These are phyloP conservation scores for Xylariaceae sp. DNA, from an alignment of 2,329 filamentous ascomycete species.

Conservation along the genomic window DNA sequence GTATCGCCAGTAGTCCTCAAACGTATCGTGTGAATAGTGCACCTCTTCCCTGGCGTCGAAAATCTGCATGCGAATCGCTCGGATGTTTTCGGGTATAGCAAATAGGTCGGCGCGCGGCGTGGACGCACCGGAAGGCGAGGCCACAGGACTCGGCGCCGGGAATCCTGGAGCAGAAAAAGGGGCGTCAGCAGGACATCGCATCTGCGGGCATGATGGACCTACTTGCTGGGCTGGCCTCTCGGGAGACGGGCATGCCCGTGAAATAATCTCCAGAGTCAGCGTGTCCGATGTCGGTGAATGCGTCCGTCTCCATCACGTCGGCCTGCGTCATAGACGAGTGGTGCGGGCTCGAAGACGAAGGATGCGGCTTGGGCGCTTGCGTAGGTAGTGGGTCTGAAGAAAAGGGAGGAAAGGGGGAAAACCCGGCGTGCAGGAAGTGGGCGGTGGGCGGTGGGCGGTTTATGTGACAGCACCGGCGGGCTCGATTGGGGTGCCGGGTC, in stretches of 20 bases:
- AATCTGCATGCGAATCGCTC: background rate
- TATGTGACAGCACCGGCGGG: background rate
- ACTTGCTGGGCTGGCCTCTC: background rate
- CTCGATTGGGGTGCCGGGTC: background rate
- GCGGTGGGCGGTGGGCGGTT: background rate
- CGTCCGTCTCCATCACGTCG: background rate
- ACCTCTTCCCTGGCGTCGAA: background rate
- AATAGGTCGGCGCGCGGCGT: background rate
- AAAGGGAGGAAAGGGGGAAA: background rate
- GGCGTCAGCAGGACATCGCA: background rate
- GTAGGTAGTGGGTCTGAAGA: background rate
- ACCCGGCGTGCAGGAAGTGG: background rate
- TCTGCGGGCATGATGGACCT: background rate
- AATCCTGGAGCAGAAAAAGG: background rate
- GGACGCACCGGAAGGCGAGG: background rate
- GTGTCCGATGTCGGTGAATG: background rate
- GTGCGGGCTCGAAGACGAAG: too few species aligned
- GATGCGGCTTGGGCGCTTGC: background rate
- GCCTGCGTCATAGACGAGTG: background rate
- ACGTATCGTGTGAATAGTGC: background rate
- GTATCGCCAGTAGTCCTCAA: background rate
- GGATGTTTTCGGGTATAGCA: background rate
- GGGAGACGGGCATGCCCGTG: background rate
- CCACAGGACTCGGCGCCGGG: background rate
- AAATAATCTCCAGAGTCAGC: background rate